Base-by-base conservation (phyloP, 192 early-diverging fungal genomes). In the Oehlia diaphana region DNA sequence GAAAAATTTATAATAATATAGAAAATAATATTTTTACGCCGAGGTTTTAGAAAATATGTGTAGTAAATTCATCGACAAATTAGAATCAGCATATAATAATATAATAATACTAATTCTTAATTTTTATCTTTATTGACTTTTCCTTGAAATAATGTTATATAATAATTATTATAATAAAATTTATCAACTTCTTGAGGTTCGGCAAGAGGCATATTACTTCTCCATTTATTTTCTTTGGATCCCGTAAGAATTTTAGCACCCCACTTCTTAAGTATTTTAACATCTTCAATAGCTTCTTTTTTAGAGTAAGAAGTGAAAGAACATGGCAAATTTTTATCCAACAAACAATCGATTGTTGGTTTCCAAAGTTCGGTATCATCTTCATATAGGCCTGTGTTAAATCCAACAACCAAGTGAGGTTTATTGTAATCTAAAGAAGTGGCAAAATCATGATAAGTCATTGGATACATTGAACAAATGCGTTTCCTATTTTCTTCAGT, bases 291-390 rank as follows among this genome's bases (percentile, higher is more conserved):
- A 8, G 66, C 76, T 68, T 78, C 76, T 10, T 49, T 33, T 68
- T 78, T 78, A 6, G 66, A 78, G n/a, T 78, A 78, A 35, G 76
- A 78, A 19, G 76, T 78, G 28, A 78, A 78, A 21, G 68, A 26
- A 50, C 76, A 69, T 4, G 76, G 76, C 4, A 69, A n/a, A 33
- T 68, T 44, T 58, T 78, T 78, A 9, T 78, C 64, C 16, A 78
- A 33, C n/a, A 78, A 68, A 67, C 14, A 78, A 33, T 68, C 26
- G 33, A 78, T 62, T 12, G 76, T 68, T 33, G 76, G 65, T 10
- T 68, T 44, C 76, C 76, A 78, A 53, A 42, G 47, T 19, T 76
- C 61, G 19, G 63, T 65, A 61, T 76, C 63, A 19, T 78, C 76
- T 64, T 78, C 76, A 33, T 68, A 28, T 4, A 78, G 76, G 19